These are phyloP conservation scores for Beauveria rudraprayagi DNA, from an alignment of 2,329 filamentous ascomycete genomes.

Conservation along the genomic window DNA sequence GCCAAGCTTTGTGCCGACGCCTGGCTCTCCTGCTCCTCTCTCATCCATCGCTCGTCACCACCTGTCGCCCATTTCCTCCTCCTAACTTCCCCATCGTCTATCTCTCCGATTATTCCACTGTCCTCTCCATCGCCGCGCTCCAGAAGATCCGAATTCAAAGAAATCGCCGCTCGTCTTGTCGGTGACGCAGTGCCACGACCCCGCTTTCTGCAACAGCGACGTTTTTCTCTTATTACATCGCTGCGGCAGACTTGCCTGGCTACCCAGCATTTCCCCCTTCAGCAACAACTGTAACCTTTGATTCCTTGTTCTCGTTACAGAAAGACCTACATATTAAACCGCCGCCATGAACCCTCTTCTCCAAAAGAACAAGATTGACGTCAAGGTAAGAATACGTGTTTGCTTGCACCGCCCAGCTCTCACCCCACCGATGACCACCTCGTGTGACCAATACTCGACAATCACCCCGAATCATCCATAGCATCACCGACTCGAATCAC, in stretches of 20 bases:
- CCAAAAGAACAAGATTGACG: constrained; percentile 97
- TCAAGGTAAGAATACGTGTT: constrained; percentile 62
- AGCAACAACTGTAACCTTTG: neutral
- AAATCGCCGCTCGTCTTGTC: neutral
- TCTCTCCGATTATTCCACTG: neutral
- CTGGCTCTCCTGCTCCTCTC: neutral
- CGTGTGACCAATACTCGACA: neutral
- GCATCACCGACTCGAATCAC: neutral
- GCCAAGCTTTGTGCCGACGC: too few relatives aligned
- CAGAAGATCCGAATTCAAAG: neutral
- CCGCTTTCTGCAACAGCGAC: constrained; percentile 2
- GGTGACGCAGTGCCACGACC: constrained; percentile 5
- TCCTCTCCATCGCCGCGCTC: neutral
- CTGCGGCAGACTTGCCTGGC: neutral
- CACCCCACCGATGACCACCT: neutral
- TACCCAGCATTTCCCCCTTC: neutral
- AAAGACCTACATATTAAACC: constrained; percentile 12
- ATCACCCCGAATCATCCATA: neutral
- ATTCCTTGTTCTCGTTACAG: neutral
- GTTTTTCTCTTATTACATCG: neutral
- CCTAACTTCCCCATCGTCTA: neutral
- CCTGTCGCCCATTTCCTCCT: neutral
- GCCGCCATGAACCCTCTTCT: constrained; percentile 82
- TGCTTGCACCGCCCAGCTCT: neutral
- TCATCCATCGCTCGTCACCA: neutral